Percentiles rank a stretch among this genome's conserved stretches.
Conservation (phyloP, 306 rosid species). For the Lupinus albus region DNA sequence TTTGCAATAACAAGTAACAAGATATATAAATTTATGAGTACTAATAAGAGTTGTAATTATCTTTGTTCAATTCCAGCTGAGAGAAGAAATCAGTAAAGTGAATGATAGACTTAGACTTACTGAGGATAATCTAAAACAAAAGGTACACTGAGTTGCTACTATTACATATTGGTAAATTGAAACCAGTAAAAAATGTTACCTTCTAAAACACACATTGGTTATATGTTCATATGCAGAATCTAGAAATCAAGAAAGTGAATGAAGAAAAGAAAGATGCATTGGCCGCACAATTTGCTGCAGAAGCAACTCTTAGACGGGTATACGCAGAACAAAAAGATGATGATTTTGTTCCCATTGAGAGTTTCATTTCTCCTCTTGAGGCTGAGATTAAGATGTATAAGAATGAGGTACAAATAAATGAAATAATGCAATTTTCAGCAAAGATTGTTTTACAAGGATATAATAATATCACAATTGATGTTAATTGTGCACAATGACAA, state of each 20-base stretch:
- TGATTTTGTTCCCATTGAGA: slow-evolving; percentile 64
- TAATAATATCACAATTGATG: neutral
- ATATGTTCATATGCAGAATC: slow-evolving; percentile 61
- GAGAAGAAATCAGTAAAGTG: slow-evolving; percentile 52
- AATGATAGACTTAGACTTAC: slow-evolving; percentile 56
- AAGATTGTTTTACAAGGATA: neutral
- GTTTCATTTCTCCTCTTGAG: slow-evolving; percentile 82
- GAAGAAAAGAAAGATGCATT: slow-evolving; percentile 79
- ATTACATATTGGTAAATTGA: slow-evolving; percentile 29
- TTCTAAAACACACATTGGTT: slow-evolving; percentile 25
- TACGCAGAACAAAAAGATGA: slow-evolving; percentile 70
- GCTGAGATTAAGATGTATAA: slow-evolving; percentile 81
- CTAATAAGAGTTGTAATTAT: slow-evolving; percentile 6
- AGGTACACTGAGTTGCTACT: slow-evolving; percentile 53
- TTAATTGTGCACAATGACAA: slow-evolving; percentile 6
- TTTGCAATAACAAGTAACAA: slow-evolving; percentile 1
- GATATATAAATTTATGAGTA: neutral
- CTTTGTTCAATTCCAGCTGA: slow-evolving; percentile 57
- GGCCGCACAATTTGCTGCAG: slow-evolving; percentile 91
- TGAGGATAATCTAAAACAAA: slow-evolving; percentile 66
- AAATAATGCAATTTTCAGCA: neutral
- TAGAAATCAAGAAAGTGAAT: slow-evolving; percentile 72
- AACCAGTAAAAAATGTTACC: slow-evolving; percentile 16
- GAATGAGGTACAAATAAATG: slow-evolving; percentile 61
- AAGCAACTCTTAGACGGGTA: slow-evolving; percentile 80